Conservation (phyloP, 306 rosid genomes). For the cucumber (Cucumis sativus) region DNA sequence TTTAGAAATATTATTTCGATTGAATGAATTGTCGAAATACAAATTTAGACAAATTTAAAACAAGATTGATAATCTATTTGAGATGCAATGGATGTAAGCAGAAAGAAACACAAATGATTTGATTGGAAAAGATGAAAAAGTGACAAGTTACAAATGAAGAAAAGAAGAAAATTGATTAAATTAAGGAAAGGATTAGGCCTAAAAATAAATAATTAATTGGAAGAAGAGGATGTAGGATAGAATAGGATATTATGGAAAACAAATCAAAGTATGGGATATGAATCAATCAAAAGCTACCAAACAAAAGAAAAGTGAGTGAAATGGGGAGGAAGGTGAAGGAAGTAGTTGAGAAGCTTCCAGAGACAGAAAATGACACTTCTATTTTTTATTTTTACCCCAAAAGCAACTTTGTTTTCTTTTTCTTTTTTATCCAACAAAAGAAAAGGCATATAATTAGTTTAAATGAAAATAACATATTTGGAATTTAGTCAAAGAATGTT, state of each 20-base stretch:
- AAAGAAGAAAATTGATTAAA: background rate
- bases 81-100: background rate
- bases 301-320: background rate
- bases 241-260: background rate
- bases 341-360: background rate
- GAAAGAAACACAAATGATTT: background rate
- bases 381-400: background rate
- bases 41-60: background rate
- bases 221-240: too few relatives aligned
- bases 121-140: too few relatives aligned
- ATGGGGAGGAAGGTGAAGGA: background rate
- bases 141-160: background rate
- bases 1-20: too few relatives aligned
- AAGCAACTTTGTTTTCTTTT: background rate
- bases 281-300: background rate
- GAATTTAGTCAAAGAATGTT: too few relatives aligned
- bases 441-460: too few relatives aligned
- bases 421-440: too few relatives aligned
- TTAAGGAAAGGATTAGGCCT: background rate
- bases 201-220: background rate
- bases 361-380: background rate
- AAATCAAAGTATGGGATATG: background rate
- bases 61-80: background rate
- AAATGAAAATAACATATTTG: too few relatives aligned
- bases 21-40: background rate